Evolutionary conservation across 495 filamentous ascomycete species (phyloP).

Genomic region (Aspergillus leporis): DNA sequence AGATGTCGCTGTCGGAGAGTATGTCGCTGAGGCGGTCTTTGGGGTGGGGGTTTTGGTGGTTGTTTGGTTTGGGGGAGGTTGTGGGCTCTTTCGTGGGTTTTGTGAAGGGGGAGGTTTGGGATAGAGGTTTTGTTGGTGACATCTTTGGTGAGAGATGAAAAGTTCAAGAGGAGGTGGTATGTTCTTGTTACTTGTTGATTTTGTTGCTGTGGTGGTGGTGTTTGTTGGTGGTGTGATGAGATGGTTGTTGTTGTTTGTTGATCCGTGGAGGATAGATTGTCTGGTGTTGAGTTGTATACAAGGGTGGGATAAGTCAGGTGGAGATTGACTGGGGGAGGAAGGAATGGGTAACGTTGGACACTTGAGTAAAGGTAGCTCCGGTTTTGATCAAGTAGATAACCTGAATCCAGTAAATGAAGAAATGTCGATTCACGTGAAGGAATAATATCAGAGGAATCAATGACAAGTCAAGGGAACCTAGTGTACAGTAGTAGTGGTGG

Average conservation of each 20-base stretch:
- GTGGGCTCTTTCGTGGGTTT: too few species aligned
- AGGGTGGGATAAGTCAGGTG: background rate
- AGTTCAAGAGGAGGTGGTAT: background rate
- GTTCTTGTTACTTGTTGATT: background rate
- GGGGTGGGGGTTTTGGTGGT: too few species aligned
- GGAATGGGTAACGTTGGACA: background rate
- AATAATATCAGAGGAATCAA: background rate
- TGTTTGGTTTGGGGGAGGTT: conserved; percentile 5
- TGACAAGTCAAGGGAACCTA: background rate
- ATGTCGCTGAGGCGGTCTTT: background rate
- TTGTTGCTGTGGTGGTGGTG: background rate
- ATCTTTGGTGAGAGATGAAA: background rate
- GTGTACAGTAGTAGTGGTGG: too few species aligned
- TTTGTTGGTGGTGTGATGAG: background rate
- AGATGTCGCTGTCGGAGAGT: conserved; percentile 34
- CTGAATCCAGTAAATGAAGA: background rate
- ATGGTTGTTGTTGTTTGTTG: background rate
- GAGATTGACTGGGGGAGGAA: background rate
- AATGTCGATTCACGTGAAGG: background rate
- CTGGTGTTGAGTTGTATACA: background rate
- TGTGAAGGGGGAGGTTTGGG: background rate
- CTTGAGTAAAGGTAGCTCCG: background rate
- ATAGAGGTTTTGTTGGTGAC: background rate
- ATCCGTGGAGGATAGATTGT: background rate
- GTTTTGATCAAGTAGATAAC: background rate